Evolutionary conservation across 345 rosid species (phyloP), one percentile per base, ranked within the genome.

Genomic region (Arabis alpina): DNA sequence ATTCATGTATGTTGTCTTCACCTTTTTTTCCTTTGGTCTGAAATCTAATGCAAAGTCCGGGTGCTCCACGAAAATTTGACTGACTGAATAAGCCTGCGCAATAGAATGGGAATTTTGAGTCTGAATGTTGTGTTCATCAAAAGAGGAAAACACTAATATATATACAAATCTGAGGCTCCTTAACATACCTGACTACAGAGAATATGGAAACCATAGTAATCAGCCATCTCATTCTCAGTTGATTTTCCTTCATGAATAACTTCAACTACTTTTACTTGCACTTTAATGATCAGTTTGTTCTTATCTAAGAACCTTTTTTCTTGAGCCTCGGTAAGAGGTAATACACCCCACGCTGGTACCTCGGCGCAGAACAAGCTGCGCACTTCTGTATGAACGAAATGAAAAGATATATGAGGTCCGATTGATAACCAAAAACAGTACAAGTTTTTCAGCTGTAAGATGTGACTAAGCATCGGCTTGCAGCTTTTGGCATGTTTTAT

Each of bases 1-100:
- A 27, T 66, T 52, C 51, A 66, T 27, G 40, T 52, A 53, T 66
- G 24, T 51, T 27, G 28, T 27, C 61, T 28, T 66, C 52, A 42
- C 30, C 10, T 6, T 16, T 53, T 53, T 24, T 12, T 15, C 25
- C 36, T 28, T 53, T 10, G 61, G 16, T 54, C 14, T 53, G 32
- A 54, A 39, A 41, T 43, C 30, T 39, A 10, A 3, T 52, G 60
- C 41, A 41, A 27, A 40, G 15, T 53, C 41, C 3, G 51, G 70
- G 13, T 66, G 70, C 12, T 66, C 34, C 3, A 10, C 12, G 12
- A 66, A 66, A 30, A 66, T 14, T 16, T 15, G 6, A 0, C 15
- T 27, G 19, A 66, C 61, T 24, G 4, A 1, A 10, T 45, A 8
- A 19, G 23, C 23, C 23, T 19, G 23, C 23, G 23, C 23, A 19